phyloP scores from a whole-genome alignment of 441 rosid genomes.

The Erodium trifolium region DNA sequence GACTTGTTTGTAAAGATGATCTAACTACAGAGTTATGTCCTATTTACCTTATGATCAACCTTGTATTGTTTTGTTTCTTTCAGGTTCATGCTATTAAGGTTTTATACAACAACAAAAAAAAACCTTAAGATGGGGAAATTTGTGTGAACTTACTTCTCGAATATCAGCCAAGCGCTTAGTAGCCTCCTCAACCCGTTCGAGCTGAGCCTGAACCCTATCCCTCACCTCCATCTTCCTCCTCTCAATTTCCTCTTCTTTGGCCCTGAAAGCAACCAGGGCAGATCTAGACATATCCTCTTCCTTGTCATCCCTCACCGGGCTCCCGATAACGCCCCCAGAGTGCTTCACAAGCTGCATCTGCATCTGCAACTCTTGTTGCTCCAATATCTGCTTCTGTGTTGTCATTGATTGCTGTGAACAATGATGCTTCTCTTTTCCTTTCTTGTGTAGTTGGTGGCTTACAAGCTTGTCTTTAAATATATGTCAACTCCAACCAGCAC shows the following conservation, averaged over 20 bases:
- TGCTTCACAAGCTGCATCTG: slow-evolving; percentile 33
- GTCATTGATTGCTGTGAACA: slow-evolving; percentile 32
- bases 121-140: background rate
- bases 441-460: slow-evolving; percentile 17
- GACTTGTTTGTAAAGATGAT: background rate
- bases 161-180: slow-evolving; percentile 50
- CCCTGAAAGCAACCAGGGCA: slow-evolving; percentile 43
- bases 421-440: slow-evolving; percentile 31
- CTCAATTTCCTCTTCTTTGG: slow-evolving; percentile 66
- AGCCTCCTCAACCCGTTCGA: slow-evolving; percentile 49
- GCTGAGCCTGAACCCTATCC: slow-evolving; percentile 39
- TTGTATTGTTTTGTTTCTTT: background rate
- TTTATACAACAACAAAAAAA: background rate
- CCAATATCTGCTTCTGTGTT: slow-evolving; percentile 48
- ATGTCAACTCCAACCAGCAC: slow-evolving; percentile 22
- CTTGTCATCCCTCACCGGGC: slow-evolving; percentile 40
- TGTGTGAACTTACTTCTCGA: slow-evolving; percentile 41
- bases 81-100: background rate
- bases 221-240: slow-evolving; percentile 51
- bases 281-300: slow-evolving; percentile 53
- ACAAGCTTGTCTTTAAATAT: slow-evolving; percentile 27
- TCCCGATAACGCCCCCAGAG: slow-evolving; percentile 34
- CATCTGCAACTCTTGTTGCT: slow-evolving; percentile 33
- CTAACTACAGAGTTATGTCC: background rate
- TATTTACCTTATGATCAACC: background rate